Evolutionary conservation across 768 basidiomycete genomes (phyloP), one percentile per base, ranked within the genome.

Genomic region (Tylopilus cervinicoccineus): DNA sequence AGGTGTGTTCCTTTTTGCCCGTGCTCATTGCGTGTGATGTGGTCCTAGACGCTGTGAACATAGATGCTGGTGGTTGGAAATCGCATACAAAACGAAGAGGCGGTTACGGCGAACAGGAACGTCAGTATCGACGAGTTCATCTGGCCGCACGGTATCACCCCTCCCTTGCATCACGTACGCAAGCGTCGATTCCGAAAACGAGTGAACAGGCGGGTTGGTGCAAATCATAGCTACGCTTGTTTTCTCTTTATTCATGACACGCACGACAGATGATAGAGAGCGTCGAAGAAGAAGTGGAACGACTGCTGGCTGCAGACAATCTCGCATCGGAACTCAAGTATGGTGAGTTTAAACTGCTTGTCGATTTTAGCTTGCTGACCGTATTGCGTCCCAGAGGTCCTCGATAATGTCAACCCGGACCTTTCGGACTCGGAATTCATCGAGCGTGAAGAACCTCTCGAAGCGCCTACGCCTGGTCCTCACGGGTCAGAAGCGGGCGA

Each of bases 121-220:
- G 88, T 95, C 71, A 93, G 84, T 57, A 79, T 96, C 40, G 92
- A 96, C 56, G 94, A 97, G 55, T 97, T 94, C 67, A 92, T 97
- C 47, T 99, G 90, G 86, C 93, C 89, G 0, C 94, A 98, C 60
- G 96, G 96, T 3, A 75, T 98, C 38, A 96, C 94, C 0, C 95
- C 95, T 41, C 95, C 96, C 2, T 68, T 99, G 47, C 83, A 88
- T 55, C 83, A 94, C 61, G 91, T 83, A 38, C 79, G 95, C 47
- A 96, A 96, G 68, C 79, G 95, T 32, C 74, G 96, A 37, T 98
- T 97, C 70, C 78, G 95, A 50, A 94, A 93, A 69, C 77, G 93
- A 37, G 83, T 92, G 17, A 93, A 92, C 61, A 77, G 79, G 65
- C 71, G 91, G 57, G 90, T 90, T 57, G 32, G 80, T 72, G 24